Evolutionary conservation across 768 basidiomycete genomes (phyloP).

Genomic region (Coprinopsis cinerea): DNA sequence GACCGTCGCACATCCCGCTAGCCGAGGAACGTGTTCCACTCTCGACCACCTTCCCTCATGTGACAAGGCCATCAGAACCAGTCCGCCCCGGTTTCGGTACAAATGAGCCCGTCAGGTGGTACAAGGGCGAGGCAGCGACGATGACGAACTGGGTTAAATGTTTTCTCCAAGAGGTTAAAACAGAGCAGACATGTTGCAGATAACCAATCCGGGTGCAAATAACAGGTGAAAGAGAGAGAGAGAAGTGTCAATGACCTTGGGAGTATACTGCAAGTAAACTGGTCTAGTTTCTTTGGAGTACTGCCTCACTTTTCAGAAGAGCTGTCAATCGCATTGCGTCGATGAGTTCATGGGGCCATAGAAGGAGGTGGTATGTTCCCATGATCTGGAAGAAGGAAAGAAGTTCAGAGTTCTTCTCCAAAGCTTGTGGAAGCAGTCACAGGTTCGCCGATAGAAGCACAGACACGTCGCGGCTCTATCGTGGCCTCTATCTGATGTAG

Average conservation of each 20-base stretch:
- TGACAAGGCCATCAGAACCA: conserved; percentile 2
- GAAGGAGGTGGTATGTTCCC: no score
- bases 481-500: neutral
- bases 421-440: conserved; percentile 7
- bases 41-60: conserved; percentile 10
- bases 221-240: neutral
- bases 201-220: neutral
- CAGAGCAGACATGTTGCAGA: neutral
- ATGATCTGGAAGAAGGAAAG: conserved; percentile 6
- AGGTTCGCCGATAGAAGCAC: conserved; percentile 7
- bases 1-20: neutral
- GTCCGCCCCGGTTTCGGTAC: neutral
- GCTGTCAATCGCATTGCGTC: no score
- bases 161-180: conserved; percentile 9
- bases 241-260: neutral
- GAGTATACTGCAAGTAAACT: neutral
- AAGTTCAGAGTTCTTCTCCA: neutral
- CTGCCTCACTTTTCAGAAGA: no score
- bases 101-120: conserved; percentile 9
- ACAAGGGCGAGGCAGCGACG: neutral
- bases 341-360: no score
- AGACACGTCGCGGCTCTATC: no score
- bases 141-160: conserved; percentile 7
- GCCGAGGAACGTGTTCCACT: conserved; percentile 3
- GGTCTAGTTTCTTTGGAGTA: neutral